Conservation (phyloP, 371 early-diverging fungal species). For the Mortierella sp. region DNA sequence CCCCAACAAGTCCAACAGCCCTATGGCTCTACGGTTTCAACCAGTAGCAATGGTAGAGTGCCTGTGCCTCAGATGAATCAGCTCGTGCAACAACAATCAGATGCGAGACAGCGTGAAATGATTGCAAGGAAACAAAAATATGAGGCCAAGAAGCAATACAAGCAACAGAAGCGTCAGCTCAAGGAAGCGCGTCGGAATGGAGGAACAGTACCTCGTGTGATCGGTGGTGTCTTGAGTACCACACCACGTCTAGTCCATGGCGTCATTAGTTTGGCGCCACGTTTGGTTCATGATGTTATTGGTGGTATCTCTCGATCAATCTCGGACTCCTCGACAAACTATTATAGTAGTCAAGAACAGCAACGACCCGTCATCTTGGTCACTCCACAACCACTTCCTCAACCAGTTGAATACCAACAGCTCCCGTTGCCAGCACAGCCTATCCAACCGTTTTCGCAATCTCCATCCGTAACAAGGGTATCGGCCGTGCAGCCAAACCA, state of each 20-base stretch:
- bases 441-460: no score
- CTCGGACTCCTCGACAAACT: neutral
- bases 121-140: neutral
- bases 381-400: conserved; percentile 2
- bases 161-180: conserved; percentile 11
- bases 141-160: neutral
- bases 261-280: conserved; percentile 1
- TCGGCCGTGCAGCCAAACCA: neutral
- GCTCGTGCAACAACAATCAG: neutral
- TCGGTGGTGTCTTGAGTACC: neutral
- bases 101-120: neutral
- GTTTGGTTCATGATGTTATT: conserved; percentile 10
- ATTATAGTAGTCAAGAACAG: no score
- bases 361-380: conserved; percentile 1
- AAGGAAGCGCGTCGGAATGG: conserved; percentile 15
- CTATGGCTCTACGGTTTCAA: neutral
- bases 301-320: neutral
- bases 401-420: conserved; percentile 7
- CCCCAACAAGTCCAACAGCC: conserved; percentile 1
- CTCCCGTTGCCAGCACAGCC: neutral
- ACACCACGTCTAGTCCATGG: neutral
- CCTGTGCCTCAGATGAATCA: neutral
- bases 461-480: no score
- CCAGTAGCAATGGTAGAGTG: neutral
- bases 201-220: conserved; percentile 6